Evolutionary conservation across 106 monocot genomes (phyloP), one percentile per base, ranked within the genome.

Genomic region (Ottelia alismoides): DNA sequence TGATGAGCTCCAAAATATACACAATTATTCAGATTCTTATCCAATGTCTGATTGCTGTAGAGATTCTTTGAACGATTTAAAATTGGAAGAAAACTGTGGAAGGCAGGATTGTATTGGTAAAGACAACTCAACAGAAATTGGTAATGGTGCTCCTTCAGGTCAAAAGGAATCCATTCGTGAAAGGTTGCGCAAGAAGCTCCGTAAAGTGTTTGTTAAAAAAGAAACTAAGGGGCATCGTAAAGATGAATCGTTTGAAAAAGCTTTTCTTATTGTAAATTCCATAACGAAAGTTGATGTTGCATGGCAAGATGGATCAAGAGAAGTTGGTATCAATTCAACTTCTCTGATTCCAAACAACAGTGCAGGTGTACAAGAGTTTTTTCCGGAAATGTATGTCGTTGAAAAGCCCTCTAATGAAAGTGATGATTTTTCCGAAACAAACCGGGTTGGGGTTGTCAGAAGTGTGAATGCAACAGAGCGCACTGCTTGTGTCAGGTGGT

Each of bases 341-440:
- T 80, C 65, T 45, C 27, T 99, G 17, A 72, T 90, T 55, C 82
- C 90, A 52, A 75, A 90, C 55, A 82, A 71, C 10, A 83, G 60
- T 63, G 86, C 98, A 16, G 80, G 67, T 56, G 98, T 90, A 53
- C 85, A 83, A 54, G 98, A 99, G 29, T 99, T 90, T 47, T 99
- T 99, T 43, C 98, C 98, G 19, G 85, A 90, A 62, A 82, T 86
- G 50, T 99, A 90, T 78, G 90, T 99, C 18, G 74, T 86, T 54
- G 98, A 99, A 53, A 76, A 90, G 59, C 60, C 71, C 25, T 53
- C 78, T 30, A 76, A 74, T 72, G 90, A 86, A 60, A 66, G 44
- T 52, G 85, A 75, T 27, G 77, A 82, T 71, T 65, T 55, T 64
- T 69, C 47, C 59, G 73, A 82, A 65, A 51, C 63, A 51, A 82